Conservation (phyloP, 345 rosid species). For the Cardamine resedifolia region DNA sequence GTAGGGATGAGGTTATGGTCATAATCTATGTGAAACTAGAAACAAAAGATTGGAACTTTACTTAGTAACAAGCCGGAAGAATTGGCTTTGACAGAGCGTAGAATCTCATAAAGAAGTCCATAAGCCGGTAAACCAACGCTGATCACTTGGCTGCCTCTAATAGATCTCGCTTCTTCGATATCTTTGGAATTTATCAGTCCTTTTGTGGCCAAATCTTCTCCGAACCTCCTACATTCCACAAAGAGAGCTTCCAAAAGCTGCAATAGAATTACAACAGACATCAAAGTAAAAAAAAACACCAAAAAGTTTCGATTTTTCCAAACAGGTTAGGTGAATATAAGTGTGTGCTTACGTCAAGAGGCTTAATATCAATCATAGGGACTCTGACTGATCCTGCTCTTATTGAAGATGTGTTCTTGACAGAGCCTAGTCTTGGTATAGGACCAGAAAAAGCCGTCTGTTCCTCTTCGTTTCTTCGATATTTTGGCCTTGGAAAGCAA, state of each 20-base stretch:
- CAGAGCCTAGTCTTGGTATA: conserved; percentile 50
- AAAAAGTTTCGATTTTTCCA: neutral
- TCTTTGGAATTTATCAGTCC: conserved; percentile 79
- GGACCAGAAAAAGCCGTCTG: conserved; percentile 45
- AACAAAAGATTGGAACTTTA: conserved; percentile 38
- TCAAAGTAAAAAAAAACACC: neutral
- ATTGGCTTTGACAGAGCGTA: conserved; percentile 65
- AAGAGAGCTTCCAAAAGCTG: conserved; percentile 66
- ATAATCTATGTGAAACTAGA: neutral
- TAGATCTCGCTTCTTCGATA: conserved; percentile 72
- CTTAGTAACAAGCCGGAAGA: conserved; percentile 67
- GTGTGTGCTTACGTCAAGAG: conserved; percentile 59
- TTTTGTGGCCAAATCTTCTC: conserved; percentile 60
- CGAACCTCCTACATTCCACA: conserved; percentile 57
- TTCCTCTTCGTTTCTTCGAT: conserved; percentile 36
- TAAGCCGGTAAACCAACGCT: conserved; percentile 91
- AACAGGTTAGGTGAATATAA: neutral
- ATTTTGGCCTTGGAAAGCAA: conserved; percentile 83
- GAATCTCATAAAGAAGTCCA: conserved; percentile 55
- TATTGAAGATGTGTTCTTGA: conserved; percentile 45
- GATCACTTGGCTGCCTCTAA: conserved; percentile 57
- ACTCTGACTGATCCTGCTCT: conserved; percentile 53
- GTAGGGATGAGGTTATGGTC: neutral
- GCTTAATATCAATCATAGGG: conserved; percentile 65
- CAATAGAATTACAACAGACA: conserved; percentile 28